Evolutionary conservation across 139 green algal genomes (phyloP), one percentile per base, ranked within the genome.

Genomic region (Nannochloris sp.): DNA sequence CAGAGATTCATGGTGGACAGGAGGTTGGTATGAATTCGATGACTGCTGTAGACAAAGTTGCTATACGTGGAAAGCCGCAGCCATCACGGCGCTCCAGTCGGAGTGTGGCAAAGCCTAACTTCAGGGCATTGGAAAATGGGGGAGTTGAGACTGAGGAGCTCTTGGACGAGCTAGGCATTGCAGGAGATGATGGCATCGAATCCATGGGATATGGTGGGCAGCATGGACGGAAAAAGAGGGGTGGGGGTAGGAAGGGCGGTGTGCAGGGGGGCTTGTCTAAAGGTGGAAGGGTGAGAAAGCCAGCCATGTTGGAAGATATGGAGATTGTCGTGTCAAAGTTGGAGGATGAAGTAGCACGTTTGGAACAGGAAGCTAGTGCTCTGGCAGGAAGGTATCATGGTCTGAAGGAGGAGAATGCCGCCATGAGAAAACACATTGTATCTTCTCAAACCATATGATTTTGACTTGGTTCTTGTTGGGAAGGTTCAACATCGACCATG

Each of bases 81-180:
- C 33, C 33, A 13, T 6, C 33, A 8, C 33, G 33, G 33, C 33
- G 33, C 0, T 40, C 33, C 33, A 40, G 33, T 53, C 56, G 56
- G 16, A 43, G 31, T 43, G 56, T 61, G 17, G 56, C n/a, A 43
- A 61, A 61, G 56, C 56, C 56, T 23, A 20, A 61, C 17, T 61
- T 61, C 6, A 61, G n/a, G n/a, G 56, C 56, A n/a, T 45, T 61
- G n/a, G 56, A 61, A 12, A 45, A 10, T 45, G 56, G 30, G 12
- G 56, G 49, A 58, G 33, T 9, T 8, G 33, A 40, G 33, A 40
- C 33, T 40, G 33, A 40, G 33, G 33, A 40, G 8, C 33, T 40
- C 11, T 8, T 40, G 33, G 33, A 40, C 33, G 33, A 40, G 33
- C 33, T 40, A 40, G 33, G 33, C 6, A 40, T 40, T 40, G 33